Evolutionary conservation across 352 stramenopile genomes (phyloP), one percentile per base, ranked within the genome.

Genomic region (Phytophthora pistaciae): DNA sequence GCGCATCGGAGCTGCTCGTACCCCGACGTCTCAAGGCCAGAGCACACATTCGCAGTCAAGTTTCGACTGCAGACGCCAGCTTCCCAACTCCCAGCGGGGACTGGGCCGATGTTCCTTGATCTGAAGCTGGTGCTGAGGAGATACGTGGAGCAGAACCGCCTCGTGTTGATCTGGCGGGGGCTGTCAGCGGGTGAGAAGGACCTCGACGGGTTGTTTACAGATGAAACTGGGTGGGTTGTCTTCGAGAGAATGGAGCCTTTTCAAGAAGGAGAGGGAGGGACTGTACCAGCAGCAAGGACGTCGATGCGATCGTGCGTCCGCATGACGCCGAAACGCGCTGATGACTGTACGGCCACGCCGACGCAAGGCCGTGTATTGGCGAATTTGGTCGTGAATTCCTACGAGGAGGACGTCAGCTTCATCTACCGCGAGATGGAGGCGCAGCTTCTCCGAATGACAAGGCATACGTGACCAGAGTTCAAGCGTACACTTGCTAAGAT

Each of bases 391-490:
- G 65, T 82, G 18, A 74, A 72, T 48, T 77, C 75, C 9, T 79
- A 82, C 14, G 60, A 82, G 49, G 66, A 82, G 68, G 75, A 82
- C 42, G 75, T 82, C 7, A 70, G 67, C 13, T 74, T 79, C 20
- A 79, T 82, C 48, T 78, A 80, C 52, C 74, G 74, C 14, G 74
- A 80, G 42, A 80, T 80, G 70, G 74, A 80, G 46, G 59, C 74
- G 9, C 57, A 76, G 60, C 56, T 80, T n/a, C 46, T 80, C 20
- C 74, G 74, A 5, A 52, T 69, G 14, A 68, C 64, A 50, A 54
- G 53, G 48, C 36, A 68, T 40, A 54, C 64, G n/a, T 73, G 38
- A 73, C 53, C 42, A 23, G 21, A 14, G 9, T 9, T 18, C 14
- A 44, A 44, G 14, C 5, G 38, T n/a, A n/a, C 4, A 36, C 7